Conservation (phyloP, 2,329 filamentous ascomycete genomes). For the Aspergillus unguis region DNA sequence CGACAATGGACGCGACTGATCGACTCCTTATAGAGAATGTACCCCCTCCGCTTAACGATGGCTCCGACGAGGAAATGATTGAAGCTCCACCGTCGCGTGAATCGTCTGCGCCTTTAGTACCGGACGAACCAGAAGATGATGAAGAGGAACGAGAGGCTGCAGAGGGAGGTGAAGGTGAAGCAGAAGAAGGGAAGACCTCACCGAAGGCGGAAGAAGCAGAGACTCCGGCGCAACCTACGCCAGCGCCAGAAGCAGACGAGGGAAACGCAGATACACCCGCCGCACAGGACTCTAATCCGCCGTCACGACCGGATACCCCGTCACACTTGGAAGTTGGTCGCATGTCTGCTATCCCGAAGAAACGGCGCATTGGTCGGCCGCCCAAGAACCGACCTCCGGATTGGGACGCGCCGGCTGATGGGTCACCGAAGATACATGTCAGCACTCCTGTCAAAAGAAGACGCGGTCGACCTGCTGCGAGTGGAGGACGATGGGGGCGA, state of each 20-base stretch:
- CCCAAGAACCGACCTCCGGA: conserved; percentile 80
- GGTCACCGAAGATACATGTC: conserved; percentile 42
- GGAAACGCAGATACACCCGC: conserved; percentile 39
- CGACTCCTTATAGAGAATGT: conserved; percentile 38
- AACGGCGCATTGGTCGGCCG: conserved; percentile 74
- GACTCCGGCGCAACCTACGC: conserved; percentile 24
- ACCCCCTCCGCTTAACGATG: conserved; percentile 40
- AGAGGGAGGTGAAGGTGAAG: conserved; percentile 27
- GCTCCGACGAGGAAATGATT: conserved; percentile 46
- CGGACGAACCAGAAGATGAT: conserved; percentile 36
- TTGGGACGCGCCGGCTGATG: conserved; percentile 62
- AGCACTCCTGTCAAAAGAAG: conserved; percentile 55
- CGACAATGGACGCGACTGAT: conserved; percentile 16
- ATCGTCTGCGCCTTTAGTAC: conserved; percentile 27
- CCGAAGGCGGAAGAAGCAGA: conserved; percentile 27
- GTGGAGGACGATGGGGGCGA: conserved; percentile 68
- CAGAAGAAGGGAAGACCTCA: conserved; percentile 33
- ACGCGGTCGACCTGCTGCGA: conserved; percentile 55
- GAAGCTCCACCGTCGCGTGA: conserved; percentile 36
- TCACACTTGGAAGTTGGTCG: conserved; percentile 43
- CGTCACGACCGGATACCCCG: conserved; percentile 51
- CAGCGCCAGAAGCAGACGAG: conserved; percentile 47
- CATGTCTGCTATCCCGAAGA: conserved; percentile 62
- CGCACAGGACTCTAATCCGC: conserved; percentile 41
- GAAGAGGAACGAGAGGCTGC: conserved; percentile 28